Conservation (phyloP, 2,329 filamentous ascomycete species). For the Fusarium duplospermum region DNA sequence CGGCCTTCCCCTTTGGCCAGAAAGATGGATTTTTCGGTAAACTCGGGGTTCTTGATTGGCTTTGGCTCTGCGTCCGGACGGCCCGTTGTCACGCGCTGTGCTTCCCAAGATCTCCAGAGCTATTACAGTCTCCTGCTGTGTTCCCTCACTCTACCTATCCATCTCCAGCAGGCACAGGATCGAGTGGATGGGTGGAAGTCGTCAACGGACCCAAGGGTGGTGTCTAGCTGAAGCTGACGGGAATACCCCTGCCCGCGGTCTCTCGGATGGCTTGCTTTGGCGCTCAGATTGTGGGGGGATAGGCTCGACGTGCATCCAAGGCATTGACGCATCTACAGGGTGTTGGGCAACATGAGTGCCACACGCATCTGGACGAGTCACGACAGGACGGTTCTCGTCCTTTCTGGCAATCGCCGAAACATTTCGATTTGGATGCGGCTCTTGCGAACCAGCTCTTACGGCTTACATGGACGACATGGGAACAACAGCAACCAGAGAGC, state of each 20-base stretch:
- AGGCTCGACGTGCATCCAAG: constrained; percentile 49
- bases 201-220: constrained; percentile 3
- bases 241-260: constrained; percentile 32
- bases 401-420: constrained; percentile 12
- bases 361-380: constrained; percentile 21
- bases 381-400: constrained; percentile 11
- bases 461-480: neutral
- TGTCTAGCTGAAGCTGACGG: constrained; percentile 22
- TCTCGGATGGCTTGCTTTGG: constrained; percentile 39
- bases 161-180: constrained; percentile 19
- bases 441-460: neutral
- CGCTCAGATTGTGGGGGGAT: constrained; percentile 36
- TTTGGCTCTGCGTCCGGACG: constrained; percentile 7
- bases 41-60: constrained; percentile 42
- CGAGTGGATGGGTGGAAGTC: neutral
- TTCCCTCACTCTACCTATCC: constrained; percentile 4
- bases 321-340: constrained; percentile 56
- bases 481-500: neutral
- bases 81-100: constrained; percentile 25
- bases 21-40: constrained; percentile 42
- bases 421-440: constrained; percentile 18
- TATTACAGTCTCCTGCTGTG: constrained; percentile 18
- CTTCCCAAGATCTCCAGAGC: constrained; percentile 11
- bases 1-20: neutral
- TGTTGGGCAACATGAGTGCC: constrained; percentile 32